Evolutionary conservation across 2,329 filamentous ascomycete genomes (phyloP).

Genomic region (Beauveria medogensis): DNA sequence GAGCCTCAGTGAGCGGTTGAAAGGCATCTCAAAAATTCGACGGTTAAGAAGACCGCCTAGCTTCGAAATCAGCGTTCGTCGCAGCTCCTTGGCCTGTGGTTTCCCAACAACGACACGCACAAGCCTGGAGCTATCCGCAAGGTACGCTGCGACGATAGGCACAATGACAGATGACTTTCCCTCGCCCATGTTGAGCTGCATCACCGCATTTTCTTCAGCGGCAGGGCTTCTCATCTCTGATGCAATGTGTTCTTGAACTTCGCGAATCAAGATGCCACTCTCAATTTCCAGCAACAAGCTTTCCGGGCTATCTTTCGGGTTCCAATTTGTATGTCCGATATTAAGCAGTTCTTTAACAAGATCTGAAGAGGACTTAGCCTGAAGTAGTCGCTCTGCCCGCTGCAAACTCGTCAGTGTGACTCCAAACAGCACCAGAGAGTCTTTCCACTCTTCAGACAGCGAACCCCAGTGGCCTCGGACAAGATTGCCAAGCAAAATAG

Average conservation of each 20-base stretch:
- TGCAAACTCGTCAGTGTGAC: neutral
- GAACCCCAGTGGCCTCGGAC: neutral
- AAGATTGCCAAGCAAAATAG: neutral
- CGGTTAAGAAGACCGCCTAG: slow-evolving; percentile 49
- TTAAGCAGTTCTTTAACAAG: neutral
- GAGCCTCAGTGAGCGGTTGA: slow-evolving; percentile 42
- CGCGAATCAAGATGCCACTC: slow-evolving; percentile 51
- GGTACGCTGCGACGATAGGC: slow-evolving; percentile 48
- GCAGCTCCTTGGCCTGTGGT: slow-evolving; percentile 53
- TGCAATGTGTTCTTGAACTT: slow-evolving; percentile 51
- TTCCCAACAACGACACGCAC: slow-evolving; percentile 54
- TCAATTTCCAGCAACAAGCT: slow-evolving; percentile 59
- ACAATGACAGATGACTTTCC: slow-evolving; percentile 64
- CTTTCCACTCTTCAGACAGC: neutral
- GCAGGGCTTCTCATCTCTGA: slow-evolving; percentile 41
- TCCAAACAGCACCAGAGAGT: neutral
- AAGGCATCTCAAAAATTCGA: slow-evolving; percentile 49
- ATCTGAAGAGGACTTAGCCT: neutral
- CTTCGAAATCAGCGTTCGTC: slow-evolving; percentile 44
- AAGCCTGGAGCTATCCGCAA: slow-evolving; percentile 43
- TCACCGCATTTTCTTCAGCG: slow-evolving; percentile 38
- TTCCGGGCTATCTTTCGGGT: slow-evolving; percentile 35
- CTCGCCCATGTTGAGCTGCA: slow-evolving; percentile 66
- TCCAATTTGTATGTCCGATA: neutral
- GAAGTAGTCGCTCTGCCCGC: neutral